Evolutionary conservation across 495 filamentous ascomycete genomes (phyloP), one percentile per base, ranked within the genome.

Genomic region (Astrothelium macrocarpum): DNA sequence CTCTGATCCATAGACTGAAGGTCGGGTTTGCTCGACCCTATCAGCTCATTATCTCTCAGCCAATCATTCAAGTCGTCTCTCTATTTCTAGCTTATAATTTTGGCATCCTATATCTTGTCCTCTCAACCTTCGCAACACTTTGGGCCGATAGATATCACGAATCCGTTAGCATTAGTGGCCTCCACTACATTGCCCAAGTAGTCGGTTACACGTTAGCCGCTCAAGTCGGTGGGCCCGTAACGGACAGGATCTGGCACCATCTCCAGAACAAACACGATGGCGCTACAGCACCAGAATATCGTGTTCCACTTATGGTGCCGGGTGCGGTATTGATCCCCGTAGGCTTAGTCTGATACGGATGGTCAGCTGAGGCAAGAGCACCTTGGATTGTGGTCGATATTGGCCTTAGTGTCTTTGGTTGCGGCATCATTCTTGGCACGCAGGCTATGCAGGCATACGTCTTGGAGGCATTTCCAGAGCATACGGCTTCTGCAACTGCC

Each of bases 71-170:
- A 66, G 72, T 86, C 32, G 79, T 88, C 18, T 85, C 84, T n/a
- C 66, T 90, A 2, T 92, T 92, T 71, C 83, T 91, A 76, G 84
- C 87, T 42, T 83, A 90, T 64, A 77, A 85, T 10, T 92, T 90
- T 69, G 87, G 89, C 18, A 86, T 89, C 29, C 73, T 94, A 10
- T 95, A 93, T 74, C 83, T 95, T 66, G 80, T 94, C 56, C 87
- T 90, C 75, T 85, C 86, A 28, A 87, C 87, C 14, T 85, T 89
- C 72, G 81, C 85, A 1, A 66, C 73, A 20, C 80, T 90, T 42
- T 90, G 84, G 70, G 71, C 75, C 1, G 65, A 72, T 23, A 72
- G 80, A 0, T 89, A 90, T 71, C 69, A 74, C 60, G 67, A 65
- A 58, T 56, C 61, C 43, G 59, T 65, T 18, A 63, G 60, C 26